Conservation (phyloP, 768 basidiomycete species). For the Tricholoma matsutake region DNA sequence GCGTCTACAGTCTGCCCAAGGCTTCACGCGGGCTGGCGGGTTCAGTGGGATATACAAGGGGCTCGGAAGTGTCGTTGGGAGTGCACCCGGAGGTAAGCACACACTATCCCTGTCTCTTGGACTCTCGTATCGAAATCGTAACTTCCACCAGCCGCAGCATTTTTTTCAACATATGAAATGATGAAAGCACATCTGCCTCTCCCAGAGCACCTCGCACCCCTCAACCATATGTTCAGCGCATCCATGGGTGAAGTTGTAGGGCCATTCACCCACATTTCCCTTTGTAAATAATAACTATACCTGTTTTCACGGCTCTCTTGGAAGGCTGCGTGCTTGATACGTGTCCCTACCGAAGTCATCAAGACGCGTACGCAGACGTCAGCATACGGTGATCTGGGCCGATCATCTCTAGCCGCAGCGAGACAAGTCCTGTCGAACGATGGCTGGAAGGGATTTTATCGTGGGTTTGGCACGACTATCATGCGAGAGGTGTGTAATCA, state of each 20-base stretch:
- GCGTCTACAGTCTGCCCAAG: conserved; percentile 83
- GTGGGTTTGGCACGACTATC: conserved; percentile 82
- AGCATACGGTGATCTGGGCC: conserved; percentile 54
- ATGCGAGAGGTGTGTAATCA: conserved; percentile 37
- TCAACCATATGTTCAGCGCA: conserved; percentile 56
- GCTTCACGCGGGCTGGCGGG: conserved; percentile 83
- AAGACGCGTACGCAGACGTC: conserved; percentile 92
- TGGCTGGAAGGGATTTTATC: conserved; percentile 79
- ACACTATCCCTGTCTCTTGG: background rate
- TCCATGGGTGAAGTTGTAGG: conserved; percentile 59
- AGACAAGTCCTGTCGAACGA: conserved; percentile 53
- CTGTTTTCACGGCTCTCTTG: conserved; percentile 11
- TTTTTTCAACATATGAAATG: conserved; percentile 93
- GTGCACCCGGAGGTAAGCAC: conserved; percentile 85
- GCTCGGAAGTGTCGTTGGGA: conserved; percentile 92
- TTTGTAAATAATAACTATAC: conserved; percentile 8
- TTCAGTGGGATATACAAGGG: conserved; percentile 92
- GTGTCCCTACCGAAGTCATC: conserved; percentile 95
- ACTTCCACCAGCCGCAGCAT: conserved; percentile 72
- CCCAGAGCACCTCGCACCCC: conserved; percentile 55
- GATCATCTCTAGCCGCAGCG: conserved; percentile 61
- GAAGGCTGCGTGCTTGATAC: conserved; percentile 71
- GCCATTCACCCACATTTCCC: conserved; percentile 19
- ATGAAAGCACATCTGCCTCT: conserved; percentile 75
- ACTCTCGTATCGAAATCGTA: background rate